These are phyloP conservation scores for Beauveria bassiana DNA, from an alignment of 2,329 filamentous ascomycete species.

Conservation along the genomic window DNA sequence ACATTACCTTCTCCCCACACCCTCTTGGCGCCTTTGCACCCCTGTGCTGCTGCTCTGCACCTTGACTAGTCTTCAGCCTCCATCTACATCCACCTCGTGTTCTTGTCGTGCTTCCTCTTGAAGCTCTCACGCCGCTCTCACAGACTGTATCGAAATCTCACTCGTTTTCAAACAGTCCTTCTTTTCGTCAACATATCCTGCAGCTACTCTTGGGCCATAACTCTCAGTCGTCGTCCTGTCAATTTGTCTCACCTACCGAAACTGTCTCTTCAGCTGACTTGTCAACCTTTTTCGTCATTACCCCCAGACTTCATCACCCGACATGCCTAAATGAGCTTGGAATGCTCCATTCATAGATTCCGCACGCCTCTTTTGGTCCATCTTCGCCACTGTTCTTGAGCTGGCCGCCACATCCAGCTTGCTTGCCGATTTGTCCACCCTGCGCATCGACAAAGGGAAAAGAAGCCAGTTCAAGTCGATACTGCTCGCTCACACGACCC, in stretches of 20 bases:
- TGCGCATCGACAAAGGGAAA: not conserved
- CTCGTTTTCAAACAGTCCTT: too few species aligned
- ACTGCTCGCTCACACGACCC: conserved; percentile 18
- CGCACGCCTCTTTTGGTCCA: conserved; percentile 13
- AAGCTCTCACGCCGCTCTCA: not conserved
- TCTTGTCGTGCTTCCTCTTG: not conserved
- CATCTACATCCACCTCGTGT: not conserved
- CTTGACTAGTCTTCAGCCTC: not conserved
- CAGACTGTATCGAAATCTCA: not conserved
- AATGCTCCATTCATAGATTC: conserved; percentile 11
- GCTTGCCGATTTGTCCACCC: not conserved
- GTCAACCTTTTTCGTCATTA: not conserved
- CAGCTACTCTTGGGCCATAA: not conserved
- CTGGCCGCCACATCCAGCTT: conserved; percentile 33
- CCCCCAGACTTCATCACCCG: not conserved
- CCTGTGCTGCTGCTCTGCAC: not conserved
- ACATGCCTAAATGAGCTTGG: conserved; percentile 14
- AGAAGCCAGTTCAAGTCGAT: conserved; percentile 19
- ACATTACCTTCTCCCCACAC: not conserved
- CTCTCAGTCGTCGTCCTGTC: not conserved
- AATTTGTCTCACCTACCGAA: not conserved
- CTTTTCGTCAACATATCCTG: not conserved
- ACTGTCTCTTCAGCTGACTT: not conserved
- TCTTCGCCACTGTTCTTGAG: conserved; percentile 21
- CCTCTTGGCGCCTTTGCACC: not conserved